Base-by-base conservation (phyloP, 1,284 basidiomycete genomes). In the Trichosporon asahii region DNA sequence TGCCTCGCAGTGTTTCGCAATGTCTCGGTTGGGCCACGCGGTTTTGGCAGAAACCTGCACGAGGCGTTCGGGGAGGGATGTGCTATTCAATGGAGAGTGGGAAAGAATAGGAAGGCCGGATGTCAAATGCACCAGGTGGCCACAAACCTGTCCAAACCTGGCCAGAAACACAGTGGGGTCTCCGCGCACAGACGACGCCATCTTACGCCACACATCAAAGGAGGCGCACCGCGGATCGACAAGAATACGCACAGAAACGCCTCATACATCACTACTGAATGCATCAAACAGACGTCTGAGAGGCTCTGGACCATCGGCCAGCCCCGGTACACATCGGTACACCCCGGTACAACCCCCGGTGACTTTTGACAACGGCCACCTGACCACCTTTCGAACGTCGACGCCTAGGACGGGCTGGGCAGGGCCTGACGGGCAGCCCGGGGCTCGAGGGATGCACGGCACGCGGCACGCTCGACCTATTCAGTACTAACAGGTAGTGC, bases 141-240 rank as follows among this genome's bases (percentile, higher is more conserved):
- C 12, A 18, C 15, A 3, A 15, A 44, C 18, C 11, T 44, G 40
- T 15, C 3, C 31, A 6, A 33, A 9, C 7, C 6, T 33, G 1
- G 31, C 31, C 31, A 33, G 31, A 33, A 33, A 6, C 31, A 9
- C 31, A 33, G 31, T 44, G 40, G 40, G 40, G 40, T 44, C 40
- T 44, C 40, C 40, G 40, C 40, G 49, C 49, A 53, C 49, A 53
- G 49, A 53, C 40, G 49, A 53, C 49, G 49, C 49, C 49, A 53
- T 12, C n/a, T 9, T n/a, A 25, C 49, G 49, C 49, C 49, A 53
- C 23, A 21, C 21, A 11, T 25, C 21, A 14, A 23, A 21, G 23
- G 49, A 53, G 49, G 49, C 49, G 49, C 49, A 53, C 15, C 23
- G 49, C 49, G 49, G 49, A 53, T 53, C 49, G 49, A 53, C 49